Percentiles rank a stretch among this genome's conserved stretches.
Conservation (phyloP, 1,139 yeast genomes). For the Debaryomyces coudertii region DNA sequence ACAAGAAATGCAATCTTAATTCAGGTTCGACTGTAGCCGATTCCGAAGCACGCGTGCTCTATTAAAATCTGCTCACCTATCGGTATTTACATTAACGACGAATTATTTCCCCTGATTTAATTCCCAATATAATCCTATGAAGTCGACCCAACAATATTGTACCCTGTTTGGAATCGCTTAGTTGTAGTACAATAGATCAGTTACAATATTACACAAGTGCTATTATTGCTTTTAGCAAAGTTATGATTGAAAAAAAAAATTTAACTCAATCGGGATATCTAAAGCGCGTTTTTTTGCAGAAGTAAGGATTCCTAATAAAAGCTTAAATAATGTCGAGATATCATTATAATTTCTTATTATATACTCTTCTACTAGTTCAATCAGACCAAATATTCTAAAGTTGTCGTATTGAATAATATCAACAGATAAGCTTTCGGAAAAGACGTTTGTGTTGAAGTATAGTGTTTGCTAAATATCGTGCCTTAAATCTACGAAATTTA, state of each 20-base stretch:
- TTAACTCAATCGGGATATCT: constrained; percentile 6
- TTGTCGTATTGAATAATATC: background rate
- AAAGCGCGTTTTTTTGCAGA: constrained; percentile 6
- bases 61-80: background rate
- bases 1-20: background rate
- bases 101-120: background rate
- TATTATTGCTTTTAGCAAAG: background rate
- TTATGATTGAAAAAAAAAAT: background rate
- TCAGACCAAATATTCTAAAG: background rate
- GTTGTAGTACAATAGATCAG: background rate
- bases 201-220: background rate
- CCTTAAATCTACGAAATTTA: background rate
- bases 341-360: constrained; percentile 1
- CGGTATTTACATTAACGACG: background rate
- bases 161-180: background rate
- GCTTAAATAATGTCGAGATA: constrained; percentile 7
- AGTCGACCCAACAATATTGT: background rate
- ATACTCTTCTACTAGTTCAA: background rate
- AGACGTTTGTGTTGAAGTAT: background rate
- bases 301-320: background rate
- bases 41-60: background rate
- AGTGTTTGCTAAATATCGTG: background rate
- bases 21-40: background rate
- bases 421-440: background rate
- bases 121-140: background rate